Evolutionary conservation across 176 grass and related monocot genomes (phyloP), one percentile per base, ranked within the genome.

Genomic region (Triticum turgidum): DNA sequence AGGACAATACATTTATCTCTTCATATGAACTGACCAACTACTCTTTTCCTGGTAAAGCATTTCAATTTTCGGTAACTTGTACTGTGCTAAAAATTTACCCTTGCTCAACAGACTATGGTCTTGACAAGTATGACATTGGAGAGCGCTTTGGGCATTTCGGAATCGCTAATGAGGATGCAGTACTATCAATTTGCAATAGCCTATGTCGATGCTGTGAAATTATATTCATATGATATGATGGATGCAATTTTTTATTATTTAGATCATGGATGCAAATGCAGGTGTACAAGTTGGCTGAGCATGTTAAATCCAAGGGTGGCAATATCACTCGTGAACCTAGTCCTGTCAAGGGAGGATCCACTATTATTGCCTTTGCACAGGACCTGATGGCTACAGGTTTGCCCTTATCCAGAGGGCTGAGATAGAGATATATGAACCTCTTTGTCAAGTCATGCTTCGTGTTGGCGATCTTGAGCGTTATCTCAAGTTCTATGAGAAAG

Each of bases 361-460:
- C 93, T 42, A 93, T 95, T 13, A 95, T 98, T 82, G 91, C 96
- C 51, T 95, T 98, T 77, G 96, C 86, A 65, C 66, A 98, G 61
- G 93, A 98, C 76, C 96, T 93, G 93, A 98, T 82, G 96, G 91
- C 56, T 98, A 95, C 83, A 34, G 76, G 74, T 98, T 98, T 75
- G 96, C 89, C 83, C 92, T 95, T 76, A 98, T 98, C 73, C 96
- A 98, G 25, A 93, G 96, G 69, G 96, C 86, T 33, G 90, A 79
- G 0, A 98, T 90, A 11, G 39, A 41, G 39, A 41, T 41, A 41
- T 90, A 88, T 80, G 93, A 98, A 65, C 96, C 93, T 81, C 91
- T 98, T 78, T 98, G 93, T 82, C 96, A 98, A 81, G 84, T 98
- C 78, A 98, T 98, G 96, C 96, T 98, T 86, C 93, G 93, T 51